A percentile compares a stretch with the other conserved stretches of the same genome.
Evolutionary conservation across 83 land plant genomes (phyloP).

Genomic region (Picea abies): DNA sequence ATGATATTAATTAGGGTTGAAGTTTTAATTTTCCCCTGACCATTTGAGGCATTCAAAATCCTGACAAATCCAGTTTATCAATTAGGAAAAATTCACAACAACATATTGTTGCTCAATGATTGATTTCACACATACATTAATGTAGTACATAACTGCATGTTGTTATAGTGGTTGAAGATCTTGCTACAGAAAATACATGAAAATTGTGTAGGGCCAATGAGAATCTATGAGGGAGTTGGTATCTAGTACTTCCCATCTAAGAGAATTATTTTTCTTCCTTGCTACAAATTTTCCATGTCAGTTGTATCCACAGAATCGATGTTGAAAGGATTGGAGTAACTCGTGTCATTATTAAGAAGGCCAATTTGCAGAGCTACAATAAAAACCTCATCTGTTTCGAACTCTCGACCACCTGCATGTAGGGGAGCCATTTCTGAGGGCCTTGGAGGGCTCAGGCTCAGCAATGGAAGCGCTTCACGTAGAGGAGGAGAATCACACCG

Average conservation of each 20-base stretch:
- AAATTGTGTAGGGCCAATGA: slow-evolving; percentile 76
- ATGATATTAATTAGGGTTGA: too few species aligned
- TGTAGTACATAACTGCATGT: slow-evolving; percentile 50
- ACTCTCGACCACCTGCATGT: slow-evolving; percentile 3
- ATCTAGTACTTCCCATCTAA: slow-evolving; percentile 69
- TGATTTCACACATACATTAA: neutral
- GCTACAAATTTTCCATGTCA: neutral
- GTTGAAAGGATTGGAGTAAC: slow-evolving; percentile 3
- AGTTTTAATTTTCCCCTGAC: too few species aligned
- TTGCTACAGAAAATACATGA: slow-evolving; percentile 70
- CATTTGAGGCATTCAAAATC: too few species aligned
- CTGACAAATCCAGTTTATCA: too few species aligned
- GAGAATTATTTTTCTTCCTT: slow-evolving; percentile 7
- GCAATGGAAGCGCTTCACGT: slow-evolving; percentile 54
- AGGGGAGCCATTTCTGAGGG: neutral
- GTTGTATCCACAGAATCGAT: slow-evolving; percentile 5
- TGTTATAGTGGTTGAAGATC: slow-evolving; percentile 77
- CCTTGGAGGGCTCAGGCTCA: slow-evolving; percentile 29
- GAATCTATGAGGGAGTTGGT: slow-evolving; percentile 72
- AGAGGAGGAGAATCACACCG: slow-evolving; percentile 35
- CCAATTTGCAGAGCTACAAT: slow-evolving; percentile 54
- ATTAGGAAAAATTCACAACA: too few species aligned
- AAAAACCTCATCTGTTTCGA: slow-evolving; percentile 22
- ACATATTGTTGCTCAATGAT: too few species aligned
- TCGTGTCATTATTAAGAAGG: slow-evolving; percentile 19